A percentile compares a stretch with the other conserved stretches of the same genome.
Conservation (phyloP, 768 basidiomycete species). For the Fomitopsis serialis region DNA sequence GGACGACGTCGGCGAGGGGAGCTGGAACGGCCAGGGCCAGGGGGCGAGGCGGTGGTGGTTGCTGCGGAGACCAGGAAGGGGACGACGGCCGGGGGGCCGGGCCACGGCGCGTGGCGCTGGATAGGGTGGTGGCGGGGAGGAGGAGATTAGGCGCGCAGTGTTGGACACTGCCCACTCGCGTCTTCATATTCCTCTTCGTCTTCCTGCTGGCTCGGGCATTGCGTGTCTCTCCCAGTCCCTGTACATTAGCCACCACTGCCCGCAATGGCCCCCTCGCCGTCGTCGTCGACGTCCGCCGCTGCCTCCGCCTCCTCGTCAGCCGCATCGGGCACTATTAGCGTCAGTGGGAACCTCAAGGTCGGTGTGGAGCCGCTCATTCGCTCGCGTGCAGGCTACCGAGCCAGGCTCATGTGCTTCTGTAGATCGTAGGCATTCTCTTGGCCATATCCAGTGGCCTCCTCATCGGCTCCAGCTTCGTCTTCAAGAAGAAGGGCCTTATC, state of each 20-base stretch:
- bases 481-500: slow-evolving; percentile 95
- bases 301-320: slow-evolving; percentile 16
- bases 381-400: background rate
- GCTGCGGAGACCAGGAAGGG: no score
- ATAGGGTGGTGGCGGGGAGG: no score
- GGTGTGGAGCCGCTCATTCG: background rate
- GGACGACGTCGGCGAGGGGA: no score
- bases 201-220: slow-evolving; percentile 2
- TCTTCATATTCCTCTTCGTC: background rate
- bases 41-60: no score
- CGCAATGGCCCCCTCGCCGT: slow-evolving; percentile 1
- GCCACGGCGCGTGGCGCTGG: no score
- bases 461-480: slow-evolving; percentile 90
- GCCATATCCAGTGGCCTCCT: slow-evolving; percentile 77
- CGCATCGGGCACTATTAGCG: slow-evolving; percentile 14
- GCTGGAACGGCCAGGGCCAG: no score
- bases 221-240: background rate
- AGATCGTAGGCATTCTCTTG: slow-evolving; percentile 75
- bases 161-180: background rate
- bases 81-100: no score
- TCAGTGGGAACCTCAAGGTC: slow-evolving; percentile 22
- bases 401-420: background rate
- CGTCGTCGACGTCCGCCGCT: slow-evolving; percentile 14
- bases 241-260: background rate
- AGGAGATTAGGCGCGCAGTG: background rate